phyloP scores from a whole-genome alignment of 1,284 basidiomycete genomes.

The Naganishia sp. region DNA sequence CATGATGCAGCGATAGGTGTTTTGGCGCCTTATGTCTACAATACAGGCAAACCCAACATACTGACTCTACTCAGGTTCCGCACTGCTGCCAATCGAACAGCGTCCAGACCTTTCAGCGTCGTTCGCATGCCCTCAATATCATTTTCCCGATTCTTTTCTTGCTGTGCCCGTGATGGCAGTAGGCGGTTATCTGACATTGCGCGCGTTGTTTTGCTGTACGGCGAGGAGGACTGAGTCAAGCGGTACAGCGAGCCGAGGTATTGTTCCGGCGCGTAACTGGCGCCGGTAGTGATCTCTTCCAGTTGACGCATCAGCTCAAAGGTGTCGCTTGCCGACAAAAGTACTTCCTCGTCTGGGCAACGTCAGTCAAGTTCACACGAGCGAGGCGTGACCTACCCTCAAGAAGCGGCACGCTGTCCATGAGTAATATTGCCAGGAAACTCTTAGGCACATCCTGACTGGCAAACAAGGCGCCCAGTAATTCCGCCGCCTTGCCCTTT shows the following conservation, averaged over 20 bases:
- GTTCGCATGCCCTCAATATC: slow-evolving; percentile 35
- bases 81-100: slow-evolving; percentile 54
- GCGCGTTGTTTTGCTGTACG: slow-evolving; percentile 1
- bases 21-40: neutral
- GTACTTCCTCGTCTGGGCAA: slow-evolving; percentile 48
- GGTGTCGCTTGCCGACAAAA: slow-evolving; percentile 51
- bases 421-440: slow-evolving; percentile 54
- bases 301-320: slow-evolving; percentile 55
- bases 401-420: slow-evolving; percentile 53
- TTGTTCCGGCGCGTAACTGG: slow-evolving; percentile 44
- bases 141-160: slow-evolving; percentile 24
- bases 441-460: slow-evolving; percentile 52
- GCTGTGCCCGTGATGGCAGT: slow-evolving; percentile 14
- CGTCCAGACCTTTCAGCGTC: slow-evolving; percentile 52
- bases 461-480: slow-evolving; percentile 52
- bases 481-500: slow-evolving; percentile 48
- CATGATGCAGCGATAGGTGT: too few relatives aligned
- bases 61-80: slow-evolving; percentile 40
- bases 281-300: slow-evolving; percentile 52
- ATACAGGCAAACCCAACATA: slow-evolving; percentile 18
- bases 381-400: slow-evolving; percentile 46
- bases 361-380: neutral
- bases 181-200: slow-evolving; percentile 2
- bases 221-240: slow-evolving; percentile 10
- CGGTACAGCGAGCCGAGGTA: slow-evolving; percentile 41